A percentile compares a stretch with the other conserved stretches of the same genome.
Conservation (phyloP, 2,329 filamentous ascomycete species). For the Colletotrichum filicis region DNA sequence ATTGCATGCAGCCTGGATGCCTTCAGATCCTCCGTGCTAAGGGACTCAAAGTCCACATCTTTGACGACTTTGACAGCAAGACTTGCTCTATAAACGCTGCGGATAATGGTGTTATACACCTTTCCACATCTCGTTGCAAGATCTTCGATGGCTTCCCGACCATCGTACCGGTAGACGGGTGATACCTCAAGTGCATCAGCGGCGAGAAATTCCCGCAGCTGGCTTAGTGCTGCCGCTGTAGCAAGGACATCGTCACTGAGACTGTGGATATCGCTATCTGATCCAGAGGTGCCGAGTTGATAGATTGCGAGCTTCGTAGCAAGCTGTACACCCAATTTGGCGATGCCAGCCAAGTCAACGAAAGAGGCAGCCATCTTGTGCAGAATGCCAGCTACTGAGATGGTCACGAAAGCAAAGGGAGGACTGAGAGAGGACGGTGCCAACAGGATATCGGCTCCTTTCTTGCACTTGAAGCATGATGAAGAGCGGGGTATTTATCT, state of each 20-base stretch:
- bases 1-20: conserved; percentile 12
- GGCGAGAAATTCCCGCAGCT: conserved; percentile 15
- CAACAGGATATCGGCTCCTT: neutral
- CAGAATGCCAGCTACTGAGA: neutral
- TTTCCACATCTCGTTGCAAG: conserved; percentile 16
- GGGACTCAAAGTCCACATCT: neutral
- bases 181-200: conserved; percentile 7
- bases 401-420: neutral
- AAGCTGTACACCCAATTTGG: conserved; percentile 19
- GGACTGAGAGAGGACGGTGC: neutral
- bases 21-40: conserved; percentile 22
- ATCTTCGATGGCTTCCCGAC: conserved; percentile 17
- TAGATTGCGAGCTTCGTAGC: conserved; percentile 24
- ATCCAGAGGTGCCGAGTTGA: neutral
- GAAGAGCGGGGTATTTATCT: conserved; percentile 27
- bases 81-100: conserved; percentile 19
- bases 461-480: neutral
- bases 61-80: conserved; percentile 17
- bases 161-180: conserved; percentile 19
- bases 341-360: conserved; percentile 17
- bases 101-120: conserved; percentile 22
- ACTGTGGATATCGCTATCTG: neutral
- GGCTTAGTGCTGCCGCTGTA: conserved; percentile 3
- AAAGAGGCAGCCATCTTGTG: neutral
- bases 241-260: neutral